These are phyloP conservation scores for Quercus variabilis DNA, from an alignment of 306 rosid species.

Conservation along the genomic window DNA sequence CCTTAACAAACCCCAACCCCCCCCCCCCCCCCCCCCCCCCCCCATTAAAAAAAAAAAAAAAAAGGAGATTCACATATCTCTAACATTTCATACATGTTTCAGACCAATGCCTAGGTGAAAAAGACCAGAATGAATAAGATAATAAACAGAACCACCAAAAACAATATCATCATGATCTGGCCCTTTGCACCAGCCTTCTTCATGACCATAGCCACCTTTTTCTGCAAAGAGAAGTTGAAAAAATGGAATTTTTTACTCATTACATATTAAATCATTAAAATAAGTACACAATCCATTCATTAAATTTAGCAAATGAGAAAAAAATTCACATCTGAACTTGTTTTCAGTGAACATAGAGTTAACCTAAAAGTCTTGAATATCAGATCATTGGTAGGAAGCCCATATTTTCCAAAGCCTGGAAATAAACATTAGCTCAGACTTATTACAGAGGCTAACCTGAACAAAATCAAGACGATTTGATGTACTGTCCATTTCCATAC, in stretches of 20 bases:
- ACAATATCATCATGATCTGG: constrained; percentile 81
- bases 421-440: constrained; percentile 16
- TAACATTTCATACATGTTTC: not conserved
- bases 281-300: too few species aligned
- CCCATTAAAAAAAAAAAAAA: too few species aligned
- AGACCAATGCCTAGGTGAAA: constrained; percentile 54
- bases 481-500: constrained; percentile 89
- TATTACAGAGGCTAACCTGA: constrained; percentile 64
- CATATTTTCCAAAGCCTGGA: not conserved
- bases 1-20: not conserved
- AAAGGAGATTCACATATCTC: not conserved
- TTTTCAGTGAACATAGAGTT: not conserved
- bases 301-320: too few species aligned
- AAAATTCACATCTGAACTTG: too few species aligned
- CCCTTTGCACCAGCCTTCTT: constrained; percentile 95
- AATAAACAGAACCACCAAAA: constrained; percentile 75
- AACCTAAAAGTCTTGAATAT: not conserved
- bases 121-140: constrained; percentile 88
- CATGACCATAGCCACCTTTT: constrained; percentile 90
- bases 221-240: constrained; percentile 49
- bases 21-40: not conserved
- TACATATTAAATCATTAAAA: too few species aligned
- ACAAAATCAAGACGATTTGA: constrained; percentile 94
- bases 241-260: constrained; percentile 3
- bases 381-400: not conserved